Evolutionary conservation across 1,284 basidiomycete species (phyloP).

Genomic region (Termitomyces sp.): DNA sequence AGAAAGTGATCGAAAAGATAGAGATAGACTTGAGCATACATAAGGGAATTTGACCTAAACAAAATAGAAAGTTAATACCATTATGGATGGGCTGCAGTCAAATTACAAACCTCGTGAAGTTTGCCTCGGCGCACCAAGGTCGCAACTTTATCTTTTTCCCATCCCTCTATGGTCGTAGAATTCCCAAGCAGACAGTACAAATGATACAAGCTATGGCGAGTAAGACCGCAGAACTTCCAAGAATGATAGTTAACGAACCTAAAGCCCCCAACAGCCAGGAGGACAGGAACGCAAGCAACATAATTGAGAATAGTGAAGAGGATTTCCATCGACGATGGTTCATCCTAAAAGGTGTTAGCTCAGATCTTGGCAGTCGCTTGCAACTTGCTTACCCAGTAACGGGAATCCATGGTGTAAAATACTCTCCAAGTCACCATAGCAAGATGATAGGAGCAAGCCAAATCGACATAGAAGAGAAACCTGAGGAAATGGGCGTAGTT

Average conservation of each 20-base stretch:
- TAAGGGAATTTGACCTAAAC: constrained; percentile 87
- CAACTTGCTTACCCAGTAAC: constrained; percentile 47
- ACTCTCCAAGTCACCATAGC: constrained; percentile 72
- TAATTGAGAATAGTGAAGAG: constrained; percentile 88
- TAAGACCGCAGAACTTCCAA: not conserved
- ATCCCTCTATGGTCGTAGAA: constrained; percentile 93
- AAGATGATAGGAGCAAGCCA: constrained; percentile 83
- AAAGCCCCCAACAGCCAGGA: constrained; percentile 83
- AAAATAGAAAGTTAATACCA: not conserved
- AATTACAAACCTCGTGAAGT: constrained; percentile 64
- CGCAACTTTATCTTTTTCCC: constrained; percentile 95
- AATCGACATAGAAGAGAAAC: constrained; percentile 87
- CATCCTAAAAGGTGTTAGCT: constrained; percentile 43
- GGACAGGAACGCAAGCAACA: constrained; percentile 78
- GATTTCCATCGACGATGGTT: constrained; percentile 66
- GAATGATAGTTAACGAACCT: constrained; percentile 41
- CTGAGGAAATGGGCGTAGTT: constrained; percentile 91
- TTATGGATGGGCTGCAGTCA: not conserved
- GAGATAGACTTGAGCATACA: constrained; percentile 38
- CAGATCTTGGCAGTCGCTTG: not conserved
- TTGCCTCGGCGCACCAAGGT: constrained; percentile 82
- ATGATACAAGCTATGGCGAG: constrained; percentile 69
- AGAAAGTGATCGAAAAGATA: constrained; percentile 1
- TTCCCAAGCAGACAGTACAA: constrained; percentile 79
- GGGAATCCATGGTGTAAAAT: constrained; percentile 37